These are phyloP conservation scores for Herpetomonas samuelpessoai DNA, from an alignment of 208 protist species.

Conservation along the genomic window DNA sequence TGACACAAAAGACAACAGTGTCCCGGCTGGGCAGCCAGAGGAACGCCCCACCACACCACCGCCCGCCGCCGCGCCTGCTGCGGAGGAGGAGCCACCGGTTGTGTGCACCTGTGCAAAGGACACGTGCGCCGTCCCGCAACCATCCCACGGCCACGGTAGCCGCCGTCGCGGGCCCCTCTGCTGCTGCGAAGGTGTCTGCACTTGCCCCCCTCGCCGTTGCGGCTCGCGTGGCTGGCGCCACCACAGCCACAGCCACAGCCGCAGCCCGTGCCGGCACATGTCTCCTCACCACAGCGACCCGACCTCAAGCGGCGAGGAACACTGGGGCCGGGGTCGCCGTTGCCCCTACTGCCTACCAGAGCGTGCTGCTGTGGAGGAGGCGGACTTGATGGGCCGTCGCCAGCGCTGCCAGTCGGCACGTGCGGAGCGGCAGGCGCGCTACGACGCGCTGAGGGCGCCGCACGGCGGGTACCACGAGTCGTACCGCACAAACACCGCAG, in stretches of 20 bases:
- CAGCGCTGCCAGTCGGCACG: conserved; percentile 41
- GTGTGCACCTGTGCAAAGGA: conserved; percentile 21
- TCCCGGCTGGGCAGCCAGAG: too few relatives aligned
- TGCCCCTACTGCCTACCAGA: conserved; percentile 68
- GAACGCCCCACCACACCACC: too few relatives aligned
- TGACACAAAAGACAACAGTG: too few relatives aligned
- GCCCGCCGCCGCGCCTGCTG: too few relatives aligned
- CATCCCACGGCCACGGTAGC: neutral
- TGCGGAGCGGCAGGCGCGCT: conserved; percentile 26
- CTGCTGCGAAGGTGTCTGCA: conserved; percentile 56
- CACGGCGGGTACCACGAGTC: neutral
- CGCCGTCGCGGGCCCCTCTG: conserved; percentile 26
- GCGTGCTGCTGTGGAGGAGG: conserved; percentile 51
- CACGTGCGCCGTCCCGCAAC: conserved; percentile 7
- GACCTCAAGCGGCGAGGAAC: neutral
- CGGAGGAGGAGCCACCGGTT: conserved; percentile 11
- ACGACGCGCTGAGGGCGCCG: conserved; percentile 12
- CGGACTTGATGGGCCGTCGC: conserved; percentile 46
- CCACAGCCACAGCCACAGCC: neutral
- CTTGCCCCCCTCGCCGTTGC: conserved; percentile 13
- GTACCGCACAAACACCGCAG: conserved; percentile 52
- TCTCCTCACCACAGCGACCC: neutral
- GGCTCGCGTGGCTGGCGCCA: neutral
- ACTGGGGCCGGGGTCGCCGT: conserved; percentile 12
- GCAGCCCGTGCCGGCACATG: neutral